Conservation (phyloP, 129 eudicot species). For the Tagetes erecta region DNA sequence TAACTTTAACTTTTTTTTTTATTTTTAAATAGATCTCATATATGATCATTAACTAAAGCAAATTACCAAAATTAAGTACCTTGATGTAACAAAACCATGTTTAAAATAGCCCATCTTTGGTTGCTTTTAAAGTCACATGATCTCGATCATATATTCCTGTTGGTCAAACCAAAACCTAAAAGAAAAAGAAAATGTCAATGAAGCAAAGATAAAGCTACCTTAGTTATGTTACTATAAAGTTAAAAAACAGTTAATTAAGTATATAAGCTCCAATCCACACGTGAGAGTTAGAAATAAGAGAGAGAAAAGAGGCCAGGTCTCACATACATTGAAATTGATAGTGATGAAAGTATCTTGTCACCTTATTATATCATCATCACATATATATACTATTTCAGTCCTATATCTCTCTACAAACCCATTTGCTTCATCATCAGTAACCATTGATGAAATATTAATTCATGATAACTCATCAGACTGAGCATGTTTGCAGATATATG, state of each 20-base stretch:
- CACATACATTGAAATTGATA: constrained; percentile 9
- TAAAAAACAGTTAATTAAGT: constrained; percentile 18
- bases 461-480: constrained; percentile 14
- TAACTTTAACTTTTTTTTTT: no score
- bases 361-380: constrained; percentile 1
- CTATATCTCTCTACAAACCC: constrained; percentile 25
- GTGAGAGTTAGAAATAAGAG: constrained; percentile 29
- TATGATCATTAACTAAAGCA: no score
- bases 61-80: no score
- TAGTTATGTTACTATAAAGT: not conserved
- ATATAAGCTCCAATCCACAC: constrained; percentile 42
- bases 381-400: not conserved
- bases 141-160: constrained; percentile 23
- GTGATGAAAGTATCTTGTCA: constrained; percentile 36
- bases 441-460: constrained; percentile 39
- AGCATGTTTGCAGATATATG: constrained; percentile 29
- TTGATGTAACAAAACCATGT: no score
- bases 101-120: no score
- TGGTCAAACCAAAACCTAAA: constrained; percentile 30
- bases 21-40: no score
- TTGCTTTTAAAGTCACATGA: no score
- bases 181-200: constrained; percentile 25
- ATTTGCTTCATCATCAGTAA: constrained; percentile 27
- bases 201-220: constrained; percentile 26
- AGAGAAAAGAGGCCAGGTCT: constrained; percentile 20